Evolutionary conservation across 2,329 filamentous ascomycete genomes (phyloP).

Genomic region (Cladorrhinum sp.): DNA sequence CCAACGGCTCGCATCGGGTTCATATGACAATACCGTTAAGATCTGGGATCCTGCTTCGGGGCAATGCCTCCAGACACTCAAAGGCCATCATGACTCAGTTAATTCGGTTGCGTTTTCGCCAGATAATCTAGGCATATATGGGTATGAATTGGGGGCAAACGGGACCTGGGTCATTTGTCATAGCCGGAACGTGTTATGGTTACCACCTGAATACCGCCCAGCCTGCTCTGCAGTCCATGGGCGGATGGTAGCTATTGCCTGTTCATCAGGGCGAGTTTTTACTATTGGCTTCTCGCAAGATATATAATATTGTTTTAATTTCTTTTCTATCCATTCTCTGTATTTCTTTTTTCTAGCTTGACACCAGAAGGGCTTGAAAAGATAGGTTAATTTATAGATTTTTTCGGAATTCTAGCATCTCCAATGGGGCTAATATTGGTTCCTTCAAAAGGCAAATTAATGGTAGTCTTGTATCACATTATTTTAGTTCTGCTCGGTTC

Average conservation of each 20-base stretch:
- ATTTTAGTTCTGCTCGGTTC: too few species aligned
- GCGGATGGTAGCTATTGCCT: constrained; percentile 14
- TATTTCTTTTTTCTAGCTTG: constrained; percentile 15
- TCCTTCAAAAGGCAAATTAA: too few species aligned
- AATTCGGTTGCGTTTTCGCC: not conserved
- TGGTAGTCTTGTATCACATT: too few species aligned
- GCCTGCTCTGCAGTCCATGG: constrained; percentile 5
- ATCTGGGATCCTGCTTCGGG: not conserved
- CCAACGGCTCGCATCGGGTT: not conserved
- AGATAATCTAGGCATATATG: constrained; percentile 1
- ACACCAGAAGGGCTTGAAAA: constrained; percentile 11
- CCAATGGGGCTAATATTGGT: too few species aligned
- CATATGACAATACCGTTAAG: not conserved
- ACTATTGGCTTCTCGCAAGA: constrained; percentile 12
- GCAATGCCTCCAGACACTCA: not conserved
- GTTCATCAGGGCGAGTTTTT: constrained; percentile 15
- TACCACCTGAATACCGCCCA: constrained; percentile 14
- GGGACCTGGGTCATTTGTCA: constrained; percentile 15
- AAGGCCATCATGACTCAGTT: not conserved
- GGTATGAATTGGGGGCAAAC: constrained; percentile 7
- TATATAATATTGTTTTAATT: constrained; percentile 9
- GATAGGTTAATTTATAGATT: constrained; percentile 16
- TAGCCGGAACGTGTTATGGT: constrained; percentile 13
- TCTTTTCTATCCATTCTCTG: constrained; percentile 2
- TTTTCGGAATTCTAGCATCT: constrained; percentile 9